Evolutionary conservation across 2,329 filamentous ascomycete species (phyloP).

Genomic region (Cladophialophora carrionii): DNA sequence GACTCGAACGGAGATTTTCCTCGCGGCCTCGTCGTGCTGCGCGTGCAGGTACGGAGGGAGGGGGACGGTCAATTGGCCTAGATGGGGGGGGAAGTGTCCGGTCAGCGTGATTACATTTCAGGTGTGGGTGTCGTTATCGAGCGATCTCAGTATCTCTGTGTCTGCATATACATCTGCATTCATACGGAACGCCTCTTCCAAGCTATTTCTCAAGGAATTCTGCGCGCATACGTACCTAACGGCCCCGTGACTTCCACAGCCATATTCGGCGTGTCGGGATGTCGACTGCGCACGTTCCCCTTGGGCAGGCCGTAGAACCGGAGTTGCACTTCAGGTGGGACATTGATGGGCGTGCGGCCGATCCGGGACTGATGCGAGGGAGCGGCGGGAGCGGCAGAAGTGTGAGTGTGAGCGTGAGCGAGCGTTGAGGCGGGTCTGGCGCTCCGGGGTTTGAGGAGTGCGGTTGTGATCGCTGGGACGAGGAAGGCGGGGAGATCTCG

Average conservation of each 20-base stretch:
- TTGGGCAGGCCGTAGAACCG: slow-evolving; percentile 65
- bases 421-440: slow-evolving; percentile 54
- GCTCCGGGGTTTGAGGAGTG: neutral
- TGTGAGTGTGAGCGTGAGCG: slow-evolving; percentile 47
- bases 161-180: slow-evolving; percentile 13
- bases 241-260: slow-evolving; percentile 77
- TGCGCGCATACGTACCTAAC: slow-evolving; percentile 59
- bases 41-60: slow-evolving; percentile 80
- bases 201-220: neutral
- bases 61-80: slow-evolving; percentile 73
- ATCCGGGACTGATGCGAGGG: slow-evolving; percentile 74
- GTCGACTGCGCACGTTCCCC: slow-evolving; percentile 62
- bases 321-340: slow-evolving; percentile 83
- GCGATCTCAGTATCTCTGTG: neutral
- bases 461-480: slow-evolving; percentile 63
- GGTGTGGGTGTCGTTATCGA: no score
- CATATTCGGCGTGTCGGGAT: slow-evolving; percentile 65
- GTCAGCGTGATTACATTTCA: no score
- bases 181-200: neutral
- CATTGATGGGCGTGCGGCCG: slow-evolving; percentile 75
- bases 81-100: slow-evolving; percentile 25
- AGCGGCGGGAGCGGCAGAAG: slow-evolving; percentile 66
- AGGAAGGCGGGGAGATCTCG: slow-evolving; percentile 71
- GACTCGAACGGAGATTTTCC: slow-evolving; percentile 70
- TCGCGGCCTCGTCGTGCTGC: slow-evolving; percentile 64